A percentile compares a stretch with the other conserved stretches of the same genome.
Evolutionary conservation across 176 grass and related monocot genomes (phyloP).

Genomic region (Rhynchospora pubera): DNA sequence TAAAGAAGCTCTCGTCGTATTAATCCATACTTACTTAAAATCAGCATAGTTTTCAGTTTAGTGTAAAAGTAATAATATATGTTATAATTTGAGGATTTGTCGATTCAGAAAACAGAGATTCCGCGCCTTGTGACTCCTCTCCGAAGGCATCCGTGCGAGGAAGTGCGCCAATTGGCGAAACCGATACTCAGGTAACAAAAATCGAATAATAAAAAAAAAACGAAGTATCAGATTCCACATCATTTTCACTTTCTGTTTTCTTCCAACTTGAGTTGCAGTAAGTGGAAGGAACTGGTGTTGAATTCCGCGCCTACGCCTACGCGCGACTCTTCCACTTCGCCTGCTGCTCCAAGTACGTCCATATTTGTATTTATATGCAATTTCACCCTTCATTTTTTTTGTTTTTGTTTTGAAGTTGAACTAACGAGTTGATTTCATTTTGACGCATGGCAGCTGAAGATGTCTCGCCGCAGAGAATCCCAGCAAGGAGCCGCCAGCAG

Average conservation of each 20-base stretch:
- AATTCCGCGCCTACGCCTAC: slow-evolving; percentile 44
- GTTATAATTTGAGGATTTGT: not conserved
- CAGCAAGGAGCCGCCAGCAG: slow-evolving; percentile 30
- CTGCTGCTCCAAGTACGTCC: slow-evolving; percentile 47
- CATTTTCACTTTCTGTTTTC: slow-evolving; percentile 22
- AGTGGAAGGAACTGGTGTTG: slow-evolving; percentile 78
- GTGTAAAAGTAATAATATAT: not conserved
- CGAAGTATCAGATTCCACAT: not conserved
- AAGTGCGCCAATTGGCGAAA: slow-evolving; percentile 65
- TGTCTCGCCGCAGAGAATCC: slow-evolving; percentile 62
- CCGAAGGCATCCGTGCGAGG: slow-evolving; percentile 55
- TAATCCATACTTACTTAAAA: not conserved
- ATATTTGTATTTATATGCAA: slow-evolving; percentile 2
- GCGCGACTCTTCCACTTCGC: slow-evolving; percentile 28
- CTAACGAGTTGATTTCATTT: not conserved
- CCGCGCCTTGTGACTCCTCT: slow-evolving; percentile 61
- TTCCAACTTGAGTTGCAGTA: slow-evolving; percentile 42
- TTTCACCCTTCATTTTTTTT: not conserved
- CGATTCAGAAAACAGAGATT: slow-evolving; percentile 70
- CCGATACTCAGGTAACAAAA: slow-evolving; percentile 59
- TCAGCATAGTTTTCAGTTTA: not conserved
- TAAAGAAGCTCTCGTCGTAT: slow-evolving; percentile 60
- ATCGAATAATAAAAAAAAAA: not conserved
- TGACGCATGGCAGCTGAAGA: slow-evolving; percentile 48
- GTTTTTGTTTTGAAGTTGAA: not conserved